Base-by-base conservation (phyloP, 139 green algal genomes). In the Micractinium sp. region DNA sequence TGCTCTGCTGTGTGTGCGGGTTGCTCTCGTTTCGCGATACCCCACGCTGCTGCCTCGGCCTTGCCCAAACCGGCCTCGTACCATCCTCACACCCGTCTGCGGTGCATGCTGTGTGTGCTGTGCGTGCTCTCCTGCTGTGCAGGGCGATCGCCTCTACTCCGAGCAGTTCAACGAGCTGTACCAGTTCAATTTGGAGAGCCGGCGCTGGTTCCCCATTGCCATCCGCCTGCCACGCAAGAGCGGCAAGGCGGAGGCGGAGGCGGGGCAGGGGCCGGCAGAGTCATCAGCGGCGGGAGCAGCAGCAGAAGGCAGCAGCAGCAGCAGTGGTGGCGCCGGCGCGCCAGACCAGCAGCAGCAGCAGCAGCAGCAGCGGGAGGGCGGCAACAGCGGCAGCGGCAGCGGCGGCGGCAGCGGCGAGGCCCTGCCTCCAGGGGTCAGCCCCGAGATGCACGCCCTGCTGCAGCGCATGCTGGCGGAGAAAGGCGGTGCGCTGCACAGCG, bases 121-220 rank as follows among this genome's bases (percentile, higher is more conserved):
- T 71, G 63, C 63, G 60, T 67, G 60, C 60, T 14, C 60, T 14
- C 36, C 80, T 27, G 14, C 56, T 74, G 63, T 81, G 85, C 88
- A 95, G 85, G 92, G 94, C 2, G 94, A 96, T n/a, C 92, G 93
- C 79, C 85, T 97, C 71, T 96, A 93, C 83, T 93, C 81, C 12
- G 95, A 97, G 67, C 96, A 97, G 87, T 94, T 97, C 89, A 97
- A 98, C 86, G 96, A 99, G 75, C 88, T 98, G n/a, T 98, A 97
- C 93, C 88, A 95, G 36, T 97, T 98, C 92, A 95, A 92, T 85
- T 90, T 97, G 41, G 94, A 93, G 25, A 94, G 91, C 22, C 90
- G 93, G 33, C 92, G 95, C 19, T 99, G 97, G 96, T 95, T 92
- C 83, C 95, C 96, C 1, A 27, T 98, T 13, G 82, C 67, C 3